These are phyloP conservation scores for Penicillium argentinense DNA, from an alignment of 495 filamentous ascomycete species.

Conservation along the genomic window DNA sequence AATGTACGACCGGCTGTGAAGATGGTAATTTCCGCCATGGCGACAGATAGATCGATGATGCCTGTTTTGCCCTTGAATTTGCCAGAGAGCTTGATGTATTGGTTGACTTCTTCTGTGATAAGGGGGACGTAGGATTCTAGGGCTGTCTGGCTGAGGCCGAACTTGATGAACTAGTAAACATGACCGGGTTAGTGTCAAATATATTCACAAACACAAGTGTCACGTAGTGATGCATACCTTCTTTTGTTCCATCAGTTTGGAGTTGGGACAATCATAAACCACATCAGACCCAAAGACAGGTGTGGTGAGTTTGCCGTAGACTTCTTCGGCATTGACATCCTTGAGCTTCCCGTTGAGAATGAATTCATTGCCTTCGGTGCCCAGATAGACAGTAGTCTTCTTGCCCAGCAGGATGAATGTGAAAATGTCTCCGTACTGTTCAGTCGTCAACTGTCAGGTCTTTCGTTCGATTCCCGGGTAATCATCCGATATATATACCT, in stretches of 20 bases:
- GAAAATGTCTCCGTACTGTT: conserved; percentile 75
- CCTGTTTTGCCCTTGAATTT: conserved; percentile 69
- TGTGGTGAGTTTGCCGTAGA: conserved; percentile 78
- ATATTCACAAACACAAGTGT: too few species aligned
- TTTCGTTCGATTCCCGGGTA: too few species aligned
- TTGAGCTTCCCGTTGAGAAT: conserved; percentile 82
- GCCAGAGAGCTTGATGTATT: conserved; percentile 63
- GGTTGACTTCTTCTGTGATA: conserved; percentile 71
- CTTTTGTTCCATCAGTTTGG: conserved; percentile 84
- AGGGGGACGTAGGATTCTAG: conserved; percentile 77
- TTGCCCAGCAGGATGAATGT: conserved; percentile 76
- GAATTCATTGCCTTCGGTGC: conserved; percentile 80
- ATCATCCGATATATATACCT: conserved; percentile 65
- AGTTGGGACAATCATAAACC: conserved; percentile 84
- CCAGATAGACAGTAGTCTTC: conserved; percentile 75
- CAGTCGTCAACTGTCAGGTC: too few species aligned
- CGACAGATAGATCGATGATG: conserved; percentile 59
- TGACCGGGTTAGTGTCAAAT: background rate
- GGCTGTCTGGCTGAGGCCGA: conserved; percentile 74
- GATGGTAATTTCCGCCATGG: conserved; percentile 82
- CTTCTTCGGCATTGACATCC: conserved; percentile 79
- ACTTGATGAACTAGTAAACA: conserved; percentile 76
- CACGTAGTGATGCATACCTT: too few species aligned
- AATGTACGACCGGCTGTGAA: conserved; percentile 80
- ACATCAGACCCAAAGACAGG: conserved; percentile 86